Conservation (phyloP, 1,284 basidiomycete species). For the Cryptococcus neoformans region DNA sequence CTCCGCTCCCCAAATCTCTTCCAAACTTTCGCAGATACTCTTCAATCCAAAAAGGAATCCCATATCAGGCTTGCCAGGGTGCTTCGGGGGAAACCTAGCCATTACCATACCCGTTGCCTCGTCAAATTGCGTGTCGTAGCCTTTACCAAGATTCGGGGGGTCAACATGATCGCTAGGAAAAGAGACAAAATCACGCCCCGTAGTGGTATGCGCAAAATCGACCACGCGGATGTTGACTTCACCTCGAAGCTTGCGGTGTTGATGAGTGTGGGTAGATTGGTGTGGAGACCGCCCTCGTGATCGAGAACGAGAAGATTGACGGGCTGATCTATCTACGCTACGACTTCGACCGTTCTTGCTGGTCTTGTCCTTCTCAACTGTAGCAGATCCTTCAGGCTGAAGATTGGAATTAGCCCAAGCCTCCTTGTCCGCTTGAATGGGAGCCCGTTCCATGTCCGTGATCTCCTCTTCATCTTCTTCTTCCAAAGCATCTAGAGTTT, state of each 20-base stretch:
- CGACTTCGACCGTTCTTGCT: slow-evolving; percentile 20
- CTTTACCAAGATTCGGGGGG: slow-evolving; percentile 57
- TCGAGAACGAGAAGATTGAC: slow-evolving; percentile 8
- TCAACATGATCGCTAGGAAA: slow-evolving; percentile 37
- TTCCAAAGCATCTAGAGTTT: slow-evolving; percentile 6
- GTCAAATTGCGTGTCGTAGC: slow-evolving; percentile 77
- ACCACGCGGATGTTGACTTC: slow-evolving; percentile 95
- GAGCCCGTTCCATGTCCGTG: not conserved
- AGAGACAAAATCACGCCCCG: slow-evolving; percentile 83
- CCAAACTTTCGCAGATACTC: slow-evolving; percentile 69
- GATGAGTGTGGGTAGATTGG: slow-evolving; percentile 4
- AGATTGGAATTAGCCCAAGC: not conserved
- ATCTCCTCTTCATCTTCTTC: slow-evolving; percentile 12
- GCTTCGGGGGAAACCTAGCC: slow-evolving; percentile 88
- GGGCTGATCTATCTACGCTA: slow-evolving; percentile 20
- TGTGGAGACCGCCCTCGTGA: slow-evolving; percentile 2
- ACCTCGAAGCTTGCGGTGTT: slow-evolving; percentile 58
- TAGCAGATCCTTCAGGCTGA: slow-evolving; percentile 13
- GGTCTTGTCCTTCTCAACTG: slow-evolving; percentile 1
- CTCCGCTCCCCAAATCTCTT: slow-evolving; percentile 71
- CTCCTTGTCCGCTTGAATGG: not conserved
- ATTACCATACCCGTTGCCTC: slow-evolving; percentile 72
- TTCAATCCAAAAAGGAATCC: slow-evolving; percentile 92
- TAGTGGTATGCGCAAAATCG: slow-evolving; percentile 98
- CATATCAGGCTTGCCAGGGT: slow-evolving; percentile 81